phyloP scores from a whole-genome alignment of 2,329 filamentous ascomycete genomes.

The Colletotrichum gigasporum region DNA sequence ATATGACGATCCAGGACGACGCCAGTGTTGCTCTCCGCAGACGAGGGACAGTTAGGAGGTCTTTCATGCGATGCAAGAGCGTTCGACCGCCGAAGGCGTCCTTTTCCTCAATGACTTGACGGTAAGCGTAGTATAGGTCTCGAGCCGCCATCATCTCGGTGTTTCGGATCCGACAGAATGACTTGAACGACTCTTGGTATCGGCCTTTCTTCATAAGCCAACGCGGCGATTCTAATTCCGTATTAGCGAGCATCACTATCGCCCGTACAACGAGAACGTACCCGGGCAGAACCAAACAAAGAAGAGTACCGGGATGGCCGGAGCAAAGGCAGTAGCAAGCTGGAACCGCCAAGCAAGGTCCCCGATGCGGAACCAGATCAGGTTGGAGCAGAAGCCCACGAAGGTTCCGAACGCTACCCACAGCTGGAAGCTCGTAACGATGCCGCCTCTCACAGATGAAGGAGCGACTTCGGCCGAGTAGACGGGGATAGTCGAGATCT shows the following conservation, averaged over 20 bases:
- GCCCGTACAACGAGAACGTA: background rate
- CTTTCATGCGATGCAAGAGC: constrained; percentile 51
- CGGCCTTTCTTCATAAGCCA: constrained; percentile 73
- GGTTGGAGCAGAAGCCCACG: constrained; percentile 66
- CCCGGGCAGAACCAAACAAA: constrained; percentile 68
- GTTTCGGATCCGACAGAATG: constrained; percentile 60
- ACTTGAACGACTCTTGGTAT: constrained; percentile 67
- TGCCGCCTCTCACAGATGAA: constrained; percentile 73
- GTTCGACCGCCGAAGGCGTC: constrained; percentile 47
- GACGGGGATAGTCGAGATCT: constrained; percentile 73
- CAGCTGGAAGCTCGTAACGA: constrained; percentile 80
- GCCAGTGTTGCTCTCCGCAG: constrained; percentile 53
- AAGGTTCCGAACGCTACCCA: constrained; percentile 68
- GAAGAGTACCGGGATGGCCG: constrained; percentile 61
- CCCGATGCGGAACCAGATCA: constrained; percentile 61
- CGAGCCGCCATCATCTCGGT: constrained; percentile 65
- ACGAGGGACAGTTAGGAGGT: constrained; percentile 58
- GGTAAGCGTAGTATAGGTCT: constrained; percentile 60
- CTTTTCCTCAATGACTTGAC: constrained; percentile 53
- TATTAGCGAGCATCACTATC: fast-evolving
- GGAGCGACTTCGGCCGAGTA: constrained; percentile 80
- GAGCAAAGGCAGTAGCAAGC: constrained; percentile 70
- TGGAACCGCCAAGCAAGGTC: constrained; percentile 66
- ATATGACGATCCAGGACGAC: constrained; percentile 41
- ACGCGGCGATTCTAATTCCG: constrained; percentile 61